Percentiles rank a stretch among this genome's conserved stretches.
Conservation (phyloP, 2,329 filamentous ascomycete genomes). For the Amesomyces nigricolor region DNA sequence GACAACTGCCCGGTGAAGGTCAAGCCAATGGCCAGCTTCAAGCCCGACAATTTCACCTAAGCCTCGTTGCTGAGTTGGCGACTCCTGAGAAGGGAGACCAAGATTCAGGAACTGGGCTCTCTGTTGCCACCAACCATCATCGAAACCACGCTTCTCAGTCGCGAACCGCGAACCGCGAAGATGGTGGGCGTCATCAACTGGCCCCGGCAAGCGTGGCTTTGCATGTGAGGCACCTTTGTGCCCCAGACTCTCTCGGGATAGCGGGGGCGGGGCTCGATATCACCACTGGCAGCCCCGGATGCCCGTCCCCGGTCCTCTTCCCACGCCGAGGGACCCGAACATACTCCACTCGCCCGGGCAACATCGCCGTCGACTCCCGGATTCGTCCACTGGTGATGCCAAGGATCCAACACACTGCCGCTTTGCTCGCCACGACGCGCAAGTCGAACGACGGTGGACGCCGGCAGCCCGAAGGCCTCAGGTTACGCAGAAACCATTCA, state of each 20-base stretch:
- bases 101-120: not conserved
- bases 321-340: constrained; percentile 5
- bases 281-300: not conserved
- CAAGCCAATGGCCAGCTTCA: too few relatives aligned
- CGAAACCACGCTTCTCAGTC: not conserved
- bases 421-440: constrained; percentile 3
- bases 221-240: not conserved
- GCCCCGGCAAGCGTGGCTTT: constrained; percentile 3
- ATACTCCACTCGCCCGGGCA: constrained; percentile 6
- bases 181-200: not conserved
- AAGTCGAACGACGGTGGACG: not conserved
- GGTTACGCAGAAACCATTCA: not conserved
- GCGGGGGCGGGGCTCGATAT: not conserved
- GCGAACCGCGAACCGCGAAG: not conserved
- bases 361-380: not conserved
- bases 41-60: too few relatives aligned
- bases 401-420: constrained; percentile 2
- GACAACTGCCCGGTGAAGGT: too few relatives aligned
- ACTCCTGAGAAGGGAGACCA: not conserved
- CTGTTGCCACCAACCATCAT: not conserved
- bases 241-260: not conserved
- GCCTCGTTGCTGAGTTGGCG: not conserved
- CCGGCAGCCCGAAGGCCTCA: not conserved
- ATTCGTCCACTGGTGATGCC: not conserved
- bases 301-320: not conserved